phyloP scores from a whole-genome alignment of 768 basidiomycete genomes.

The Boletus subparvulus region DNA sequence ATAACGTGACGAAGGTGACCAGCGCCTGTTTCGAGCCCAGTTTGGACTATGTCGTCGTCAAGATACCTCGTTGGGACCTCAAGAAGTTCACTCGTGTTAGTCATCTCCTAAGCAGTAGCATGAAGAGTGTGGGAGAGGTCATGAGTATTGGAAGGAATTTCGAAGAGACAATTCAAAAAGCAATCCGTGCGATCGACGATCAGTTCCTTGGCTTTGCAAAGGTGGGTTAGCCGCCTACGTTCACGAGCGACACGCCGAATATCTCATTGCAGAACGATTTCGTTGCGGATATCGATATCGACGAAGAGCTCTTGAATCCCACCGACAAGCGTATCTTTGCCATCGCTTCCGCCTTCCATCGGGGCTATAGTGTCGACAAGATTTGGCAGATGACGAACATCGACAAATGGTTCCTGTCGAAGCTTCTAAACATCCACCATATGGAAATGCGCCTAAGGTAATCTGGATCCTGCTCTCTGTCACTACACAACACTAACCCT shows the following conservation, averaged over 20 bases:
- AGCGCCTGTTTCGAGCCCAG: slow-evolving; percentile 98
- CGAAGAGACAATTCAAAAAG: slow-evolving; percentile 98
- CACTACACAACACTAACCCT: neutral
- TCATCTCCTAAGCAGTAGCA: slow-evolving; percentile 85
- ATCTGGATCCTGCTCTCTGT: slow-evolving; percentile 19
- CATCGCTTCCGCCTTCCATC: slow-evolving; percentile 89
- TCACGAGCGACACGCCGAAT: neutral
- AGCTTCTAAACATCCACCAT: slow-evolving; percentile 77
- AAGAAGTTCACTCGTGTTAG: slow-evolving; percentile 98
- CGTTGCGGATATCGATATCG: slow-evolving; percentile 77
- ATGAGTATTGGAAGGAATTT: slow-evolving; percentile 99
- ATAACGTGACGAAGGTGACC: slow-evolving; percentile 95
- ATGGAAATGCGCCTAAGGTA: slow-evolving; percentile 80
- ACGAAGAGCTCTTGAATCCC: slow-evolving; percentile 85
- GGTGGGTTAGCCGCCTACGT: slow-evolving; percentile 38
- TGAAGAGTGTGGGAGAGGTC: slow-evolving; percentile 99
- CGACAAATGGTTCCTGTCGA: slow-evolving; percentile 97
- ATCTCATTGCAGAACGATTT: slow-evolving; percentile 65
- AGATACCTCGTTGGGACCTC: slow-evolving; percentile 98
- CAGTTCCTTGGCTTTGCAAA: slow-evolving; percentile 91
- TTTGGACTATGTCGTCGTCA: slow-evolving; percentile 96
- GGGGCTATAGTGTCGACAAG: slow-evolving; percentile 92
- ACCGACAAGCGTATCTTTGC: slow-evolving; percentile 98
- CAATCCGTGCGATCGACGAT: slow-evolving; percentile 94
- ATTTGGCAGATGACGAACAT: slow-evolving; percentile 98